Base-by-base conservation (phyloP, 352 stramenopile species). In the Globisporangium megalacanthum region DNA sequence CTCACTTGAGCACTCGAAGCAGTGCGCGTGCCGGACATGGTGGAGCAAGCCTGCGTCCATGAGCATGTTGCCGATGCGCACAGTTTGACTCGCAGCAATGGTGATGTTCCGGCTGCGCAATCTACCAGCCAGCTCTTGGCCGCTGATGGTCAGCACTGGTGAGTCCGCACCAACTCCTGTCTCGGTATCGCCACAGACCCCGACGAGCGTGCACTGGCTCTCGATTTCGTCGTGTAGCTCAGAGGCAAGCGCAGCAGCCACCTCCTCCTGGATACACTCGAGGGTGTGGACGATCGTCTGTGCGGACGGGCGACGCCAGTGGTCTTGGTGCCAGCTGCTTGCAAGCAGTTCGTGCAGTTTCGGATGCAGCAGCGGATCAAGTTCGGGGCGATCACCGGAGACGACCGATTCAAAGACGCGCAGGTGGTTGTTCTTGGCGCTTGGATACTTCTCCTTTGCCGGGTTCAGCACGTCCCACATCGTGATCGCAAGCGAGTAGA, bases 391-490 rank as follows among this genome's bases (percentile, higher is more conserved):
- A 1, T 6, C 17, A 20, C 55, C 55, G 1, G 71, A 35, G n/a
- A 76, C 56, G 36, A 87, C 83, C 11, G 78, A 54, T 22, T 76
- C 69, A 47, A 87, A 79, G 64, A 83, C 64, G 49, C 77, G 79
- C 37, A 70, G 69, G 7, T 70, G 60, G 19, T 64, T 66, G n/a
- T 29, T 58, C 20, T 31, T 47, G 14, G 72, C 68, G 31, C 69
- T 77, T 36, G 82, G 78, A 29, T 45, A 61, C 33, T 71, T 47
- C 60, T 64, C 31, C 31, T 36, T 8, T 20, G 61, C 55, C 1
- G 76, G 76, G 52, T 86, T 69, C 20, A 84, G 55, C 2, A 92
- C 69, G 41, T 90, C 77, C 79, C 82, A 90, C 49, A 90, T 66
- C 19, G 79, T 88, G 48, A 91, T 83, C 25, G n/a, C n/a, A n/a